phyloP scores from a whole-genome alignment of 495 filamentous ascomycete genomes.

The Xylaria scruposa region DNA sequence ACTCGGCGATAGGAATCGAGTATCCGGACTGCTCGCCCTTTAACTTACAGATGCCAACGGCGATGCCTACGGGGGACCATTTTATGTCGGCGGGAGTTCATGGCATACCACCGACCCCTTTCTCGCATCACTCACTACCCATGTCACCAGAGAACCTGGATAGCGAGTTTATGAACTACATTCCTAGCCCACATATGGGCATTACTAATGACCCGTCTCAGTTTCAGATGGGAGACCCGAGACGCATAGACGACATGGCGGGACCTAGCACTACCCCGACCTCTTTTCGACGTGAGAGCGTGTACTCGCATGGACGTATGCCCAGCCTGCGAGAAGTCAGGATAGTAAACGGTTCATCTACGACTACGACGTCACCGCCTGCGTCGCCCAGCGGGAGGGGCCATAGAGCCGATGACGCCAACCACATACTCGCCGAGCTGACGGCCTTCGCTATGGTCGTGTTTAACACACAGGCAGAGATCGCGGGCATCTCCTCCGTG shows the following conservation, averaged over 20 bases:
- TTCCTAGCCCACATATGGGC: constrained; percentile 16
- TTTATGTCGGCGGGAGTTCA: constrained; percentile 19
- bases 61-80: constrained; percentile 5
- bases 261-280: constrained; percentile 13
- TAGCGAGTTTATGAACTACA: constrained; percentile 25
- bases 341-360: constrained; percentile 22
- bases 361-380: constrained; percentile 21
- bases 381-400: constrained; percentile 18
- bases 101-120: constrained; percentile 24
- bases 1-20: constrained; percentile 24
- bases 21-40: constrained; percentile 22
- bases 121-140: constrained; percentile 20
- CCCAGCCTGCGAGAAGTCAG: constrained; percentile 25
- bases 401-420: constrained; percentile 23
- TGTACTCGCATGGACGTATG: constrained; percentile 23
- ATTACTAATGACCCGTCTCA: constrained; percentile 19
- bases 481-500: constrained; percentile 29
- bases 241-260: constrained; percentile 23
- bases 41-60: constrained; percentile 11
- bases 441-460: constrained; percentile 29
- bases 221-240: constrained; percentile 20
- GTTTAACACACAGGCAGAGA: constrained; percentile 29
- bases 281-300: constrained; percentile 22
- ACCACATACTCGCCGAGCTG: constrained; percentile 28
- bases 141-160: constrained; percentile 28